phyloP scores from a whole-genome alignment of 371 early-diverging fungal species.

The Actinomortierella ambigua region DNA sequence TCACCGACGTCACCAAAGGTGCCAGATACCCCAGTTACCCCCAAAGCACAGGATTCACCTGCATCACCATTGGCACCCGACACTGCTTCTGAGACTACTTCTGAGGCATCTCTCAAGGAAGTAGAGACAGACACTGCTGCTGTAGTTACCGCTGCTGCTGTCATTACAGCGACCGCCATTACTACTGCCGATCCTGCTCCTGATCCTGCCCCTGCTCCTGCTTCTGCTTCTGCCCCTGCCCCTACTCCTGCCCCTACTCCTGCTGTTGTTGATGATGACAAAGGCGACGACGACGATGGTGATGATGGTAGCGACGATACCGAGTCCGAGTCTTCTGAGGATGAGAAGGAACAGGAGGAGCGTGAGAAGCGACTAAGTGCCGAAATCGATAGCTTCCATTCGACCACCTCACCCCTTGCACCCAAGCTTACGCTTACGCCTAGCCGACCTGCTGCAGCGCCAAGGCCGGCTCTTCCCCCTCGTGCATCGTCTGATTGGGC shows the following conservation, averaged over 20 bases:
- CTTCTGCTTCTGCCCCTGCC: too few species aligned
- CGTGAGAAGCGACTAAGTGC: too few species aligned
- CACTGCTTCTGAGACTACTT: too few species aligned
- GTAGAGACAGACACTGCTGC: neutral
- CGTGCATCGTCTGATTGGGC: constrained; percentile 35
- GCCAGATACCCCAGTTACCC: too few species aligned
- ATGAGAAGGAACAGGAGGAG: neutral
- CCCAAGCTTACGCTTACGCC: constrained; percentile 40
- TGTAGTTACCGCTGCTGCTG: neutral
- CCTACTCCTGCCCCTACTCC: too few species aligned
- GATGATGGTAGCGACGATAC: neutral
- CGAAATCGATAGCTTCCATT: too few species aligned
- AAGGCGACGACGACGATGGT: neutral
- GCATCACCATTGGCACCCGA: too few species aligned
- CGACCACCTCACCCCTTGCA: constrained; percentile 13
- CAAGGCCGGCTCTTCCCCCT: constrained; percentile 8
- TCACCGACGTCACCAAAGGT: too few species aligned
- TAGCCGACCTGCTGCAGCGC: constrained; percentile 12
- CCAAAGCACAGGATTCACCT: too few species aligned
- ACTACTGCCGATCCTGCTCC: neutral
- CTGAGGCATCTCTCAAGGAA: neutral
- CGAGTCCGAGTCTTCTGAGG: neutral
- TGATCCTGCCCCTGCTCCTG: constrained; percentile 5
- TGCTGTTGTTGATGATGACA: neutral
- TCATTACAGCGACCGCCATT: neutral